A percentile compares a stretch with the other conserved stretches of the same genome.
Evolutionary conservation across 495 filamentous ascomycete species (phyloP).

Genomic region (Pyronema domesticum): DNA sequence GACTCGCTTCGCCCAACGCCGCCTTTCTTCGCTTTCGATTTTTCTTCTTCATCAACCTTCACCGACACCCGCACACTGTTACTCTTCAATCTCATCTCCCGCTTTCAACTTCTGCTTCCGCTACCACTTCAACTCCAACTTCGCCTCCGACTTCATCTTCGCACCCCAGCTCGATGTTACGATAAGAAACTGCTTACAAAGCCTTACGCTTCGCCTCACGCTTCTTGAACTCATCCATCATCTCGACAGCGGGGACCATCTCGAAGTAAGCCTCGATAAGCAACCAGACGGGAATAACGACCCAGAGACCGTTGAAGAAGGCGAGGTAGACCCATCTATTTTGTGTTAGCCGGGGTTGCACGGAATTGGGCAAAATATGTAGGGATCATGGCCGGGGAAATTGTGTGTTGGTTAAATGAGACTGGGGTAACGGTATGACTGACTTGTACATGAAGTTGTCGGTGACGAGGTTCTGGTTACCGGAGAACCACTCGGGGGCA

Average conservation of each 20-base stretch:
- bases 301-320: conserved; percentile 89
- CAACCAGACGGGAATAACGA: conserved; percentile 60
- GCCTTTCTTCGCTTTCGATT: no score
- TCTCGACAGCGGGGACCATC: background rate
- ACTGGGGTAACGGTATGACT: background rate
- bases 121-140: background rate
- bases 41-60: background rate
- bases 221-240: background rate
- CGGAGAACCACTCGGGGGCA: conserved; percentile 78
- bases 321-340: conserved; percentile 46
- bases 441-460: conserved; percentile 67
- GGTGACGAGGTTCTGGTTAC: conserved; percentile 55
- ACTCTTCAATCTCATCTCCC: background rate
- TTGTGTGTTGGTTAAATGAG: background rate
- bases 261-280: conserved; percentile 42
- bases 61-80: background rate
- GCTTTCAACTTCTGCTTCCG: background rate
- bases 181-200: background rate
- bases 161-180: background rate
- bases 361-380: no score
- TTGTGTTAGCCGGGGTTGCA: background rate
- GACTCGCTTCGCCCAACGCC: no score
- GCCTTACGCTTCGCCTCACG: background rate
- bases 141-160: background rate
- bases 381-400: no score